Conservation (phyloP, 225 moss, liverwort and hornwort species). For the Sphagnum tenellum region DNA sequence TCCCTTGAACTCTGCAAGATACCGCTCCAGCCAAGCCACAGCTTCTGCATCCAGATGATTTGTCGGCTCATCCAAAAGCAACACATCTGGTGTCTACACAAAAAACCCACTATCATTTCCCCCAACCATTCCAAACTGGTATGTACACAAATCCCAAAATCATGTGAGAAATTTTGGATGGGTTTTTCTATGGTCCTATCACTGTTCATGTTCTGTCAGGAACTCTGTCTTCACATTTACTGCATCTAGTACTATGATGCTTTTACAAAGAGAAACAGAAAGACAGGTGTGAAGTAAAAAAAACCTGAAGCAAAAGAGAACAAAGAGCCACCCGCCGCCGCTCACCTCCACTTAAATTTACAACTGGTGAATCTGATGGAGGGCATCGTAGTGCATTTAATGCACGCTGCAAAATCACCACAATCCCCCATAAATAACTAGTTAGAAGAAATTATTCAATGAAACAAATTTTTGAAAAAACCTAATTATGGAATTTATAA, state of each 20-base stretch:
- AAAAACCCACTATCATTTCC: neutral
- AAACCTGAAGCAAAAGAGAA: constrained; percentile 84
- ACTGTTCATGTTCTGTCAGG: no score
- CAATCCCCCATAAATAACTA: no score
- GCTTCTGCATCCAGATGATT: constrained; percentile 97
- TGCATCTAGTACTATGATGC: no score
- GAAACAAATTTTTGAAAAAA: neutral
- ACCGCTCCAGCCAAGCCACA: constrained; percentile 94
- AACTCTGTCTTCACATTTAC: no score
- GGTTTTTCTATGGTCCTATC: no score
- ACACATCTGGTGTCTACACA: constrained; percentile 78
- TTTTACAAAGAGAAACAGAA: no score
- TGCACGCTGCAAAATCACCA: constrained; percentile 51
- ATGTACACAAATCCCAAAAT: no score
- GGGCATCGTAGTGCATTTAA: constrained; percentile 89
- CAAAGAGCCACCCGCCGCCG: constrained; percentile 94
- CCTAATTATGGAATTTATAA: neutral
- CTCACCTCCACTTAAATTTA: constrained; percentile 87
- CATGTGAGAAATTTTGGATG: no score
- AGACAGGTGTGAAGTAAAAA: neutral
- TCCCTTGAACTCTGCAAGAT: constrained; percentile 87
- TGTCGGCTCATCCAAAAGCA: constrained; percentile 89
- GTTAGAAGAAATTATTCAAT: constrained; percentile 1
- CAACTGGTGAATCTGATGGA: constrained; percentile 69
- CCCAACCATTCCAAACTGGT: no score